Conservation (phyloP, 768 basidiomycete species). For the Boletellus emodensis region DNA sequence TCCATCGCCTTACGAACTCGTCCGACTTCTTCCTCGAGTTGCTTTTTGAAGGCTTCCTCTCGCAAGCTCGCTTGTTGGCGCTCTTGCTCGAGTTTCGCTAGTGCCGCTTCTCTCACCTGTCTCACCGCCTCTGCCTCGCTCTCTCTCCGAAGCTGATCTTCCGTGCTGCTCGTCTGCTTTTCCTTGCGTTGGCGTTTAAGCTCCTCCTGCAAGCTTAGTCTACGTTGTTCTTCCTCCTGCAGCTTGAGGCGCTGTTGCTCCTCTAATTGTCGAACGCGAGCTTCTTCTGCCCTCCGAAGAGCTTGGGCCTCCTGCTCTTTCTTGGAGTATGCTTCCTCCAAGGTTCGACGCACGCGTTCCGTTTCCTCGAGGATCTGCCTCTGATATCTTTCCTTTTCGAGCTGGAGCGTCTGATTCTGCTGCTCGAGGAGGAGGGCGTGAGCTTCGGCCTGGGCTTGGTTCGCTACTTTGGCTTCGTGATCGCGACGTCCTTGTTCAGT, state of each 20-base stretch:
- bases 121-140: slow-evolving; percentile 19
- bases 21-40: slow-evolving; percentile 27
- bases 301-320: slow-evolving; percentile 23
- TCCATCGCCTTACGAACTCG: slow-evolving; percentile 23
- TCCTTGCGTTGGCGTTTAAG: slow-evolving; percentile 21
- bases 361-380: slow-evolving; percentile 24
- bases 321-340: slow-evolving; percentile 25
- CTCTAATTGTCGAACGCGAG: slow-evolving; percentile 22
- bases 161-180: slow-evolving; percentile 13
- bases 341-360: slow-evolving; percentile 20
- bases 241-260: slow-evolving; percentile 27
- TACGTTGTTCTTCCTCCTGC: slow-evolving; percentile 28
- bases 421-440: slow-evolving; percentile 22
- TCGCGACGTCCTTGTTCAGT: slow-evolving; percentile 26
- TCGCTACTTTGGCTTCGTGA: slow-evolving; percentile 20
- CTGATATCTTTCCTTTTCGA: slow-evolving; percentile 25
- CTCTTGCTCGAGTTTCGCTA: slow-evolving; percentile 25
- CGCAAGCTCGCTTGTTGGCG: slow-evolving; percentile 20
- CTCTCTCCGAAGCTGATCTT: slow-evolving; percentile 18
- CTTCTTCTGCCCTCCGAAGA: slow-evolving; percentile 21
- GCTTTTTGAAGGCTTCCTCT: slow-evolving; percentile 23
- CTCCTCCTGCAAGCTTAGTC: slow-evolving; percentile 23
- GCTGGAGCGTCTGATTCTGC: slow-evolving; percentile 19
- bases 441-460: slow-evolving; percentile 26
- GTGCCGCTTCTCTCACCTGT: slow-evolving; percentile 17